phyloP scores from a whole-genome alignment of 1,284 basidiomycete genomes.

The Pyrrhoderma noxium region DNA sequence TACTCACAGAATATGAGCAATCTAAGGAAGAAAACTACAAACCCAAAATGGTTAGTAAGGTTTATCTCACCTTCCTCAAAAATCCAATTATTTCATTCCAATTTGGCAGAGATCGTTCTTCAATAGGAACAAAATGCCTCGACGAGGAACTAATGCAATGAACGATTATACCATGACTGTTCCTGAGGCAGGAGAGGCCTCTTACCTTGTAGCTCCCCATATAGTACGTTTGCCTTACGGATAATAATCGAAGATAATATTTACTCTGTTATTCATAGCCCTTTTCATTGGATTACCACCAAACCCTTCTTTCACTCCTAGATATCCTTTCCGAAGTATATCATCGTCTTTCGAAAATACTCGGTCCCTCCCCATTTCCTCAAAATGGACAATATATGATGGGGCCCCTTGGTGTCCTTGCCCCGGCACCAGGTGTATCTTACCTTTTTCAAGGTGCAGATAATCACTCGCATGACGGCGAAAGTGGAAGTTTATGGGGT shows the following conservation, averaged over 20 bases:
- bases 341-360: constrained; percentile 72
- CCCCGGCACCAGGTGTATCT: constrained; percentile 74
- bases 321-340: constrained; percentile 84
- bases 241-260: background rate
- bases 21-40: constrained; percentile 75
- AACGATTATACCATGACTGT: constrained; percentile 56
- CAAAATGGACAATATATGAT: constrained; percentile 62
- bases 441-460: constrained; percentile 54
- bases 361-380: constrained; percentile 69
- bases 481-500: constrained; percentile 52
- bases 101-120: constrained; percentile 45
- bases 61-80: constrained; percentile 6
- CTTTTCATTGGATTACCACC: constrained; percentile 79
- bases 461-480: constrained; percentile 31
- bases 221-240: constrained; percentile 41
- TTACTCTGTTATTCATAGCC: constrained; percentile 41
- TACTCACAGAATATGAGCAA: constrained; percentile 71
- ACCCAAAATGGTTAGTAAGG: constrained; percentile 57
- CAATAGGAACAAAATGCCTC: constrained; percentile 41
- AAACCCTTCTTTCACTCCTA: constrained; percentile 76
- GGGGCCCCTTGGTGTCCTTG: constrained; percentile 63
- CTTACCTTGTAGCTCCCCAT: constrained; percentile 71
- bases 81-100: constrained; percentile 12
- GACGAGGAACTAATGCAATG: constrained; percentile 44
- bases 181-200: constrained; percentile 53